Percentiles rank a stretch among this genome's conserved stretches.
phyloP scores from a whole-genome alignment of 768 basidiomycete species.

The Gloeostereum incarnatum region DNA sequence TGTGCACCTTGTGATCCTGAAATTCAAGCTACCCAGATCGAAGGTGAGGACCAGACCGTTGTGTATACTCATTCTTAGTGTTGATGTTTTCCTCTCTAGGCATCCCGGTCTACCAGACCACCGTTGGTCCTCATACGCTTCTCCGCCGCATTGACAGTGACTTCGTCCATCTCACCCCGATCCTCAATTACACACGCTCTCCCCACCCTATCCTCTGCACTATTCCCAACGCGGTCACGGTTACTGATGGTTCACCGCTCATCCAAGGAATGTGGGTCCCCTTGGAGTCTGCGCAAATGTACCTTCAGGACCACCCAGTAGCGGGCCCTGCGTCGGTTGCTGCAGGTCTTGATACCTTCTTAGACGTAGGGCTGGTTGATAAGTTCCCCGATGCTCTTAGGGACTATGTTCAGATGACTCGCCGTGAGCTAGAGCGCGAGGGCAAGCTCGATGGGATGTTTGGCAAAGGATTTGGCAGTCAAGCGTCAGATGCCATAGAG shows the following conservation, averaged over 20 bases:
- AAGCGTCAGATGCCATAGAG: not conserved
- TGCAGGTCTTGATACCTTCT: slow-evolving; percentile 40
- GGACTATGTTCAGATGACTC: slow-evolving; percentile 43
- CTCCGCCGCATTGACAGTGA: slow-evolving; percentile 73
- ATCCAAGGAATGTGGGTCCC: slow-evolving; percentile 66
- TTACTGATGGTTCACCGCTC: slow-evolving; percentile 41
- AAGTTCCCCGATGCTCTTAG: slow-evolving; percentile 55
- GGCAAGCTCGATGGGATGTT: slow-evolving; percentile 28
- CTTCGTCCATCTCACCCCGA: slow-evolving; percentile 63
- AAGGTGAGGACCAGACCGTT: slow-evolving; percentile 60
- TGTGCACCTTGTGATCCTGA: slow-evolving; percentile 53
- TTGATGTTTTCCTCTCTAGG: slow-evolving; percentile 28
- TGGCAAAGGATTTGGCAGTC: slow-evolving; percentile 16
- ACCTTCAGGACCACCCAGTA: slow-evolving; percentile 38
- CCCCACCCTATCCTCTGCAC: slow-evolving; percentile 25
- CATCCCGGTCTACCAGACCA: slow-evolving; percentile 68
- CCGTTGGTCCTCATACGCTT: slow-evolving; percentile 42
- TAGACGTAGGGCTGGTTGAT: slow-evolving; percentile 52
- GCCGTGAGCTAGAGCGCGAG: not conserved
- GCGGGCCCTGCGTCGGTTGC: slow-evolving; percentile 5
- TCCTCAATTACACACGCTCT: slow-evolving; percentile 35
- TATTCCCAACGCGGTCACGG: slow-evolving; percentile 36
- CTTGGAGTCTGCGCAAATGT: slow-evolving; percentile 42
- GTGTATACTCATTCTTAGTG: not conserved
- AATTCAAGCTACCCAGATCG: slow-evolving; percentile 58